Evolutionary conservation across 2,329 filamentous ascomycete genomes (phyloP).

Genomic region (Chaetomium globosum): DNA sequence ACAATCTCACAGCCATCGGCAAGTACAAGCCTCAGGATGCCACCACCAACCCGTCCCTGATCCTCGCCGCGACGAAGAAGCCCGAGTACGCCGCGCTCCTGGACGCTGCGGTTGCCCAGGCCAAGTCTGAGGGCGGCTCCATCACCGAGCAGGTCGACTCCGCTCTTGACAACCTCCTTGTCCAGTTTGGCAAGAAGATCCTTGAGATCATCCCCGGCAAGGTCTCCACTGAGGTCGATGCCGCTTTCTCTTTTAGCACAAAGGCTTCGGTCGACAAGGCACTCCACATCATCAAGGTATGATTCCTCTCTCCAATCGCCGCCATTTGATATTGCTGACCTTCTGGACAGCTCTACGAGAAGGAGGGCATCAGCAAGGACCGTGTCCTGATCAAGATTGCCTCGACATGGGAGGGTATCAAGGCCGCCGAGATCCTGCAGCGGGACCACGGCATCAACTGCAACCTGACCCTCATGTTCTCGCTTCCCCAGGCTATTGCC

Average conservation of each 20-base stretch:
- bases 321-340: not conserved
- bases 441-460: slow-evolving; percentile 94
- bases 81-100: slow-evolving; percentile 91
- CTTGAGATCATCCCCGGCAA: slow-evolving; percentile 96
- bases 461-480: slow-evolving; percentile 99
- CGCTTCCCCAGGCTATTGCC: slow-evolving; percentile 87
- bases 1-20: slow-evolving; percentile 73
- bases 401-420: slow-evolving; percentile 99
- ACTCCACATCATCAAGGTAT: slow-evolving; percentile 91
- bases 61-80: slow-evolving; percentile 98
- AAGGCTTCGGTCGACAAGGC: slow-evolving; percentile 93
- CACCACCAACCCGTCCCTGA: slow-evolving; percentile 98
- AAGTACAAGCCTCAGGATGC: slow-evolving; percentile 99
- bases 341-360: slow-evolving; percentile 79
- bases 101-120: slow-evolving; percentile 79
- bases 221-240: slow-evolving; percentile 98
- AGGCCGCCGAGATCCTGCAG: slow-evolving; percentile 96
- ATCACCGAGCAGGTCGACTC: slow-evolving; percentile 83
- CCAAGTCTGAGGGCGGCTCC: slow-evolving; percentile 71
- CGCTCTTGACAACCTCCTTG: slow-evolving; percentile 89
- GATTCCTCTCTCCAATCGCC: slow-evolving; percentile 36
- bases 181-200: slow-evolving; percentile 98
- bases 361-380: slow-evolving; percentile 87
- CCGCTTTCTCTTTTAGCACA: slow-evolving; percentile 92
- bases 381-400: slow-evolving; percentile 98